A percentile compares a stretch with the other conserved stretches of the same genome.
Evolutionary conservation across 257 asterid species (phyloP).

Genomic region (Ballota nigra): DNA sequence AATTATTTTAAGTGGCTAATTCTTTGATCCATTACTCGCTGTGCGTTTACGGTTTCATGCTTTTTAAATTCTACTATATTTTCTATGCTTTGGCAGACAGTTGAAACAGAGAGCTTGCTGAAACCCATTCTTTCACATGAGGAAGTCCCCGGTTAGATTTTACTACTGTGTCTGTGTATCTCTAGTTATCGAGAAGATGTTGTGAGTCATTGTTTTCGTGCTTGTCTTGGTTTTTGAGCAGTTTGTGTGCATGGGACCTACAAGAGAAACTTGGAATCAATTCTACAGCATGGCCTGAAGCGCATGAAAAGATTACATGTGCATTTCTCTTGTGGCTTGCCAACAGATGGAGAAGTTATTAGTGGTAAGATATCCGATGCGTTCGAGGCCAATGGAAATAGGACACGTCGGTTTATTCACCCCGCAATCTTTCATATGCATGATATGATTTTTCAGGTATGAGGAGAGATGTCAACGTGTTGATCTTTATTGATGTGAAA

Average conservation of each 20-base stretch:
- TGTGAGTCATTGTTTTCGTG: not conserved
- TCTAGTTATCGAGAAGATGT: not conserved
- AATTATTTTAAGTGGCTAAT: not conserved
- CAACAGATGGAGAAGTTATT: constrained; percentile 75
- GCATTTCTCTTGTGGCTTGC: constrained; percentile 94
- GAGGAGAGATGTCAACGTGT: constrained; percentile 65
- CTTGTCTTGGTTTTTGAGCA: constrained; percentile 33
- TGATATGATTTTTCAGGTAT: constrained; percentile 52
- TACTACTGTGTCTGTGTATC: not conserved
- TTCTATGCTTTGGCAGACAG: constrained; percentile 45
- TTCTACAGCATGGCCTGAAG: constrained; percentile 75
- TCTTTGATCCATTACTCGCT: not conserved
- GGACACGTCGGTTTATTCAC: not conserved
- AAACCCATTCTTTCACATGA: constrained; percentile 74
- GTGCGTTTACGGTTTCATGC: not conserved
- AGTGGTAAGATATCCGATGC: constrained; percentile 58
- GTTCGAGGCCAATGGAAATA: no score
- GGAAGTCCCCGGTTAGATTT: constrained; percentile 63
- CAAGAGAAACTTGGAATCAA: constrained; percentile 68
- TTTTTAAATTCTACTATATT: constrained; percentile 11
- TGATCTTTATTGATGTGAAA: constrained; percentile 76
- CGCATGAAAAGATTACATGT: constrained; percentile 90
- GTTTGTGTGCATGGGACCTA: constrained; percentile 98
- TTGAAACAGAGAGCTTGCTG: constrained; percentile 81
- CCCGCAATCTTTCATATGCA: no score